A percentile compares a stretch with the other conserved stretches of the same genome.
Conservation (phyloP, 2,329 filamentous ascomycete species). For the Phyllosticta paracitricarpa region DNA sequence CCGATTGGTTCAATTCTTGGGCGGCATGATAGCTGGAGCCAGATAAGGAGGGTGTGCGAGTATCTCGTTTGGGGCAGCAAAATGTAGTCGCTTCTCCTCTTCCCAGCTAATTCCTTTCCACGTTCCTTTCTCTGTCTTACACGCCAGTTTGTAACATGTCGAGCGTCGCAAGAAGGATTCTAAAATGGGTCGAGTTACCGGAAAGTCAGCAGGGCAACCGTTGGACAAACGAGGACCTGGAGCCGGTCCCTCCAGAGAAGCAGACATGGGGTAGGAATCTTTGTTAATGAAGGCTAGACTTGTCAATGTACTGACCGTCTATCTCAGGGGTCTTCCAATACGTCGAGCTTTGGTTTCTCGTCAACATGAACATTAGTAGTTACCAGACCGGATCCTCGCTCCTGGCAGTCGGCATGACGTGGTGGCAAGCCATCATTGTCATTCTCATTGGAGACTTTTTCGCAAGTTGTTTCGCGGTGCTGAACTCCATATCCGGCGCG, state of each 20-base stretch:
- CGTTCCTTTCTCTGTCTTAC: neutral
- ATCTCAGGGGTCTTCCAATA: neutral
- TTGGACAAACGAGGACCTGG: neutral
- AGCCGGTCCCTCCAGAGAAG: neutral
- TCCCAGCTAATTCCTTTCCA: neutral
- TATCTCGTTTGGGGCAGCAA: neutral
- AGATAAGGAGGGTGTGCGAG: neutral
- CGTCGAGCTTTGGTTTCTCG: slow-evolving; percentile 21
- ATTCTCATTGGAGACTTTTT: slow-evolving; percentile 32
- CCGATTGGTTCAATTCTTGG: neutral
- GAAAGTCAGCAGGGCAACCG: neutral
- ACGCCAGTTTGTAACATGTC: neutral
- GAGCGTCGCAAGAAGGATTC: neutral
- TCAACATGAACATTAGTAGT: slow-evolving; percentile 37
- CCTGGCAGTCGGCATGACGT: slow-evolving; percentile 29
- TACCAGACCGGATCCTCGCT: slow-evolving; percentile 30
- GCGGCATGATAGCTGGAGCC: neutral
- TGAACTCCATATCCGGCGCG: slow-evolving; percentile 30
- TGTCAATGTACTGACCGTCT: slow-evolving; percentile 12
- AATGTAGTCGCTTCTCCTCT: neutral
- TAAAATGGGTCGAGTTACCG: neutral
- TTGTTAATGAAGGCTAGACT: neutral
- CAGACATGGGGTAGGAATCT: neutral
- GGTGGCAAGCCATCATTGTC: slow-evolving; percentile 31
- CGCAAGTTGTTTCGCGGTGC: slow-evolving; percentile 25